These are phyloP conservation scores for Dacryopinax primogenitus DNA, from an alignment of 768 basidiomycete genomes.

Conservation along the genomic window DNA sequence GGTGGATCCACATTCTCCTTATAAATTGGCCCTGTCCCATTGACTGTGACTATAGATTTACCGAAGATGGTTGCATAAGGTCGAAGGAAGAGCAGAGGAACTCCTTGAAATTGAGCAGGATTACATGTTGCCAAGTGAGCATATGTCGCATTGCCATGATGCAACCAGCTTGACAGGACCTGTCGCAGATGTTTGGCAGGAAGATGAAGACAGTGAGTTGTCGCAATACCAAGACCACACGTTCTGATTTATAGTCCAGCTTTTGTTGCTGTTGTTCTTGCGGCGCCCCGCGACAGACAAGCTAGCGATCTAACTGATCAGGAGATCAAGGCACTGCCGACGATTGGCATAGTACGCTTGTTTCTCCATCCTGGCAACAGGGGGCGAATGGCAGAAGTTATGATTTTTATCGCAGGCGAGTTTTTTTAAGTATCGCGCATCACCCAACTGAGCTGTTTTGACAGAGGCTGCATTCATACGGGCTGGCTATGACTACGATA, in stretches of 20 bases:
- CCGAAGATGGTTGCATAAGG: neutral
- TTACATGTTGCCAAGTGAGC: neutral
- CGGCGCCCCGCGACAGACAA: neutral
- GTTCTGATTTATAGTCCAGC: neutral
- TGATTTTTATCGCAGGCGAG: neutral
- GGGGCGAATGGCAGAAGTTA: neutral
- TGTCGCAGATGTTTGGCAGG: neutral
- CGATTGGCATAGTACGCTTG: neutral
- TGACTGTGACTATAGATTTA: neutral
- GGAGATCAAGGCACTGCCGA: neutral
- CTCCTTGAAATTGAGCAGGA: neutral
- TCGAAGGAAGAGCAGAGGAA: neutral
- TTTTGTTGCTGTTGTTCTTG: neutral
- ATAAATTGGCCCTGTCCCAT: neutral
- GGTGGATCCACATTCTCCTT: neutral
- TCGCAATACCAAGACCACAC: neutral
- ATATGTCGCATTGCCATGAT: neutral
- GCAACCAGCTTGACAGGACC: neutral
- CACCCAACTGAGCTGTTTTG: neutral
- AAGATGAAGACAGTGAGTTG: neutral
- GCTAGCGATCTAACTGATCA: neutral
- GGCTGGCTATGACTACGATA: neutral
- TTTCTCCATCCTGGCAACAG: neutral
- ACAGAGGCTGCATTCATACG: neutral
- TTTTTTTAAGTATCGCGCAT: neutral